Percentiles rank a stretch among this genome's conserved stretches.
phyloP scores from a whole-genome alignment of 805 yeast species.

The Pichia nakasei region DNA sequence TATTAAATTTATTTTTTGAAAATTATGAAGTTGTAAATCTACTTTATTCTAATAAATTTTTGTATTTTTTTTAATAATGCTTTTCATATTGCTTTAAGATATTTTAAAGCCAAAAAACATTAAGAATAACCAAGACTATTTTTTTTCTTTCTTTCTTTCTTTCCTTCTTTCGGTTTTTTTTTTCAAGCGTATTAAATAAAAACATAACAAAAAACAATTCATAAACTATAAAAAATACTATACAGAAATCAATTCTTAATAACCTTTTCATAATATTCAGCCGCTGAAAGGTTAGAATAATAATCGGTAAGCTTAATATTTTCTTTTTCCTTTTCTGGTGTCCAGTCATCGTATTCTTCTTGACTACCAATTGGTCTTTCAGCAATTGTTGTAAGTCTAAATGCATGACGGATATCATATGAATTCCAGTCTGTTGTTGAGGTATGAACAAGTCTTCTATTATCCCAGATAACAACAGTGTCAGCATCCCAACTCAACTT shows the following conservation, averaged over 20 bases:
- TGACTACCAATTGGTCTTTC: slow-evolving; percentile 47
- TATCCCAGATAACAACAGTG: slow-evolving; percentile 72
- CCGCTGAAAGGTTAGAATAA: slow-evolving; percentile 12
- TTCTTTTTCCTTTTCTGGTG: slow-evolving; percentile 21
- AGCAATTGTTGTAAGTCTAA: slow-evolving; percentile 64
- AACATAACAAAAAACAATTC: too few relatives aligned
- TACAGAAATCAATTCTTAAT: slow-evolving; percentile 28
- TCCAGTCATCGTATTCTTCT: slow-evolving; percentile 26
- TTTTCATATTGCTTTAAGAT: too few relatives aligned
- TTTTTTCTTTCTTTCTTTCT: too few relatives aligned
- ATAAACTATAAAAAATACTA: background rate
- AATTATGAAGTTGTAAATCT: too few relatives aligned
- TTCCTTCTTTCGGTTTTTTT: too few relatives aligned
- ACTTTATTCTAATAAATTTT: too few relatives aligned
- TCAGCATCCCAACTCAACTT: slow-evolving; percentile 66
- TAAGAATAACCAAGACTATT: too few relatives aligned
- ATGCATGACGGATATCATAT: slow-evolving; percentile 61
- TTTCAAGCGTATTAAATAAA: too few relatives aligned
- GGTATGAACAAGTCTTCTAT: slow-evolving; percentile 60
- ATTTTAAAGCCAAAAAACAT: too few relatives aligned
- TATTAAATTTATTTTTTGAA: too few relatives aligned
- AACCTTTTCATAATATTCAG: slow-evolving; percentile 14
- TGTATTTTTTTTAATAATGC: too few relatives aligned
- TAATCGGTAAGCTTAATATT: slow-evolving; percentile 13
- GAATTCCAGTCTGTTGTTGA: slow-evolving; percentile 67